phyloP scores from a whole-genome alignment of 805 yeast species.

The Metschnikowia kunwiensis region DNA sequence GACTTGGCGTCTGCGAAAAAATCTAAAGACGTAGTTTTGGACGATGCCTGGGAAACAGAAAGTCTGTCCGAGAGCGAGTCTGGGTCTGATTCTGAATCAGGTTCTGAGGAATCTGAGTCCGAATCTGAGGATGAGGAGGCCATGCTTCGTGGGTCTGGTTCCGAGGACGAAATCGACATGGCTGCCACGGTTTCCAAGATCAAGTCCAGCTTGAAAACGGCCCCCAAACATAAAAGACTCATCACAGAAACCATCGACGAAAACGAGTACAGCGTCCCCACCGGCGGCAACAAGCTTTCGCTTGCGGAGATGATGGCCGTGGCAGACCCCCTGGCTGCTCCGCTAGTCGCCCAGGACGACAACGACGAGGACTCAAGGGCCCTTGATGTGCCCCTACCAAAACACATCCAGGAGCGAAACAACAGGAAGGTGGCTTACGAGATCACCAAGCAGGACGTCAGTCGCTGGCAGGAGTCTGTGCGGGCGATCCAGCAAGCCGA shows the following conservation, averaged over 20 bases:
- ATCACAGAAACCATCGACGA: conserved; percentile 58
- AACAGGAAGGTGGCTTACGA: conserved; percentile 91
- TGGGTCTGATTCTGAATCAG: conserved; percentile 23
- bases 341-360: conserved; percentile 43
- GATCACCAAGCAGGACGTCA: conserved; percentile 79
- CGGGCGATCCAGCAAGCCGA: conserved; percentile 80
- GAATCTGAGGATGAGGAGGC: conserved; percentile 28
- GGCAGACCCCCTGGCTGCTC: conserved; percentile 51
- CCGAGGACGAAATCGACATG: conserved; percentile 52
- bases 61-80: conserved; percentile 21
- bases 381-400: conserved; percentile 78
- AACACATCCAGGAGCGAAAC: conserved; percentile 76
- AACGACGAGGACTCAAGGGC: conserved; percentile 43
- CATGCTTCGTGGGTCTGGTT: conserved; percentile 28
- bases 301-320: conserved; percentile 74
- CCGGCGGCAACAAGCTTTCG: conserved; percentile 56
- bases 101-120: conserved; percentile 4
- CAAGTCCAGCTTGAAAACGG: conserved; percentile 34
- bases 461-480: conserved; percentile 85
- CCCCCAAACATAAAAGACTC: conserved; percentile 43
- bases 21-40: conserved; percentile 15
- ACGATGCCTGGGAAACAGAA: conserved; percentile 18
- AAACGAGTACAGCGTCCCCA: conserved; percentile 67
- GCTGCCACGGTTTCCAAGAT: conserved; percentile 44
- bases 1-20: conserved; percentile 6